Conservation (phyloP, 495 filamentous ascomycete species). For the Jackrogersella minutella region DNA sequence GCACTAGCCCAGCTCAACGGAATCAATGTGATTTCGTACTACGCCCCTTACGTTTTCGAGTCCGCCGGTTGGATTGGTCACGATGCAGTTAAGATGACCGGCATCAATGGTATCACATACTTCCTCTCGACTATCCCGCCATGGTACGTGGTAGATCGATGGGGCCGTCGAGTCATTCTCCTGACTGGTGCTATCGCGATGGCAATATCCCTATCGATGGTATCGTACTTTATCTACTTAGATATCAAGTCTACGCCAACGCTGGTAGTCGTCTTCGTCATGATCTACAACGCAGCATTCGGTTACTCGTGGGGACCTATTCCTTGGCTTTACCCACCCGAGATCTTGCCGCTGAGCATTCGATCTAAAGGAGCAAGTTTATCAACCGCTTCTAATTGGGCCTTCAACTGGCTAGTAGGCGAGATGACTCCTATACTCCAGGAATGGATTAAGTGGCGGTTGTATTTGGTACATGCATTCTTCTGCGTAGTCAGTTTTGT, state of each 20-base stretch:
- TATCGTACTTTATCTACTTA: slow-evolving; percentile 95
- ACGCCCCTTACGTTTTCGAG: slow-evolving; percentile 95
- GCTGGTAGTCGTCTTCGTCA: slow-evolving; percentile 91
- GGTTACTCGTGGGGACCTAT: slow-evolving; percentile 99
- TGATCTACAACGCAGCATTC: slow-evolving; percentile 98
- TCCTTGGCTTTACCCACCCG: slow-evolving; percentile 96
- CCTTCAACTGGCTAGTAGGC: slow-evolving; percentile 97
- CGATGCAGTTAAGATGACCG: slow-evolving; percentile 94
- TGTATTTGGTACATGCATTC: slow-evolving; percentile 95
- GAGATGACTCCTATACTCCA: slow-evolving; percentile 93
- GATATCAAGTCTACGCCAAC: slow-evolving; percentile 77
- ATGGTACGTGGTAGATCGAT: slow-evolving; percentile 95
- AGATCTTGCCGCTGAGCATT: slow-evolving; percentile 96
- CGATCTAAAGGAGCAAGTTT: slow-evolving; percentile 96
- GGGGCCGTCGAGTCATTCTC: slow-evolving; percentile 89
- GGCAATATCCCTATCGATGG: slow-evolving; percentile 86
- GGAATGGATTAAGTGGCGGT: slow-evolving; percentile 86
- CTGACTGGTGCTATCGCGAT: slow-evolving; percentile 91
- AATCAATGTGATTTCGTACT: slow-evolving; percentile 99
- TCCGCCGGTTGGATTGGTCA: slow-evolving; percentile 93
- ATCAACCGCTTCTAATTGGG: slow-evolving; percentile 97
- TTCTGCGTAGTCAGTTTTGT: slow-evolving; percentile 97
- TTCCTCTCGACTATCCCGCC: slow-evolving; percentile 90
- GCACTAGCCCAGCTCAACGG: slow-evolving; percentile 95
- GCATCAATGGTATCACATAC: slow-evolving; percentile 94